Evolutionary conservation across 805 yeast species (phyloP), one percentile per base, ranked within the genome.

Genomic region (Starmera caribaea): DNA sequence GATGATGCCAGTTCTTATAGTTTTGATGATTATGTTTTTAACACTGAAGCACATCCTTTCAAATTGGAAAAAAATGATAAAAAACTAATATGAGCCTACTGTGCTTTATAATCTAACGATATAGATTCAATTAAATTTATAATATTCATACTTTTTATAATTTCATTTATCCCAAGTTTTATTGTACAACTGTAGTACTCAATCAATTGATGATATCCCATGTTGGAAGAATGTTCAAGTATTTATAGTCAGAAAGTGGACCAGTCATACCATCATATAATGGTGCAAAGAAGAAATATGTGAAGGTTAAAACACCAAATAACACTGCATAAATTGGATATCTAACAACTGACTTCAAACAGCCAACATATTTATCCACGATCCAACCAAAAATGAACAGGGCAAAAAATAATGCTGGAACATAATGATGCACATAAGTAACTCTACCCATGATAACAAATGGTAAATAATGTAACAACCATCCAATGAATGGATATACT

Each of bases 341-440:
- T 36, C 51, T 50, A 12, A 66, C 44, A 30, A 53, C 52, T 15
- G 47, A 34, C 13, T 41, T 45, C 38, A 50, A 41, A 40, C 53
- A 37, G 28, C 54, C 47, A 16, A 59, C 37, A 21, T 36, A 33
- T 41, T 55, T 34, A 38, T 57, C 62, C 32, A 62, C 41, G 29
- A 54, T 43, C 51, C 55, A 54, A 21, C 62, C 65, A 53, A 64
- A 57, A 13, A 86, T 80, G 47, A 89, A 66, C 68, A 88, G 81
- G 38, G 97, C 97, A 66, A 90, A 90, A 64, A 84, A 90, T 46
- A 89, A 71, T 1, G 97, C 96, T 12, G 98, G 98, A 49, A 88
- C 75, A 62, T 90, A 90, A 61, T 90, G 98, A 63, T 90, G 98
- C 29, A 90, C 92, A 59, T 92, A 90, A 2, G 95, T 88, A 41